Percentiles rank a stretch among this genome's conserved stretches.
Evolutionary conservation across 441 rosid genomes (phyloP).

Genomic region (Sinapis alba): DNA sequence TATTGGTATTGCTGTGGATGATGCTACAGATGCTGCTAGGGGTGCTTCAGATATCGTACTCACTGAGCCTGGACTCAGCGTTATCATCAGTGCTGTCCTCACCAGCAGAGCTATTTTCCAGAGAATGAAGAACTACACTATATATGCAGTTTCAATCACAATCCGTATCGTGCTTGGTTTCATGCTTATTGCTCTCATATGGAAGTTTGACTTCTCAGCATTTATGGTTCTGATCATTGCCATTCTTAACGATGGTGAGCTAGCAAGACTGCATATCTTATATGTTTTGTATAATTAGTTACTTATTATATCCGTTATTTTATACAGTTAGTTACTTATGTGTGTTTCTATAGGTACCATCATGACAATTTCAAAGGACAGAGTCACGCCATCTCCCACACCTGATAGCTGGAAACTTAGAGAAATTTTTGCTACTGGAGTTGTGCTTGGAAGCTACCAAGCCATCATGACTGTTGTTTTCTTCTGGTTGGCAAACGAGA

Average conservation of each 20-base stretch:
- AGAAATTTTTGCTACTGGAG: slow-evolving; percentile 42
- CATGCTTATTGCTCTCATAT: slow-evolving; percentile 73
- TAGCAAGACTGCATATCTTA: too few relatives aligned
- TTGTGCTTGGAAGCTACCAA: slow-evolving; percentile 50
- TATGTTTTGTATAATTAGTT: too few relatives aligned
- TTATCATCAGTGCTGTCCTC: slow-evolving; percentile 59
- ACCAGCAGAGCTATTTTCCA: slow-evolving; percentile 71
- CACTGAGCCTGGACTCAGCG: slow-evolving; percentile 63
- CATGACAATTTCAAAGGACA: slow-evolving; percentile 48
- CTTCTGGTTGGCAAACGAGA: slow-evolving; percentile 46
- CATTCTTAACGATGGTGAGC: slow-evolving; percentile 62
- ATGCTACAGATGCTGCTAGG: slow-evolving; percentile 61
- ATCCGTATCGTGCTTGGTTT: slow-evolving; percentile 69
- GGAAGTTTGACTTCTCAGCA: slow-evolving; percentile 85
- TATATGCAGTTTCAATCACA: slow-evolving; percentile 59
- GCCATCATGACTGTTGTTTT: slow-evolving; percentile 56
- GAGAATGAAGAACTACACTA: slow-evolving; percentile 63
- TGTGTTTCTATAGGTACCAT: slow-evolving; percentile 27
- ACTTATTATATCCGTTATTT: background rate
- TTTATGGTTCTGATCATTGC: slow-evolving; percentile 91
- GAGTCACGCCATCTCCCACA: slow-evolving; percentile 36
- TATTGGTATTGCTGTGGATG: slow-evolving; percentile 65
- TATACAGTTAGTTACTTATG: background rate
- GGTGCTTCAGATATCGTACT: slow-evolving; percentile 69
- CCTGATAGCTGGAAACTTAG: slow-evolving; percentile 37